Percentiles rank a stretch among this genome's conserved stretches.
Conservation (phyloP, 108 stramenopile species). For the Mediolabrus comicus region DNA sequence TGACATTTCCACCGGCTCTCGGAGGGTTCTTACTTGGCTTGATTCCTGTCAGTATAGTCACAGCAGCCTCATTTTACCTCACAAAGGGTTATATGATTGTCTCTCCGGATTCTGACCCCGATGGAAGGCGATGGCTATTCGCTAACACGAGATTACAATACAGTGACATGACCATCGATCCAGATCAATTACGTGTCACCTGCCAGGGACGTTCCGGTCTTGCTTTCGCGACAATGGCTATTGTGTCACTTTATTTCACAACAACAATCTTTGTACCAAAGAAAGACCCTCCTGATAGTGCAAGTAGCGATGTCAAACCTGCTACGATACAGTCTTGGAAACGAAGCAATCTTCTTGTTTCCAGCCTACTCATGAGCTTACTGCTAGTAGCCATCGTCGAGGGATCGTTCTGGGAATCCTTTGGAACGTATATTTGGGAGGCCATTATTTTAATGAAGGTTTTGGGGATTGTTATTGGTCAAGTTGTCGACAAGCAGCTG, state of each 20-base stretch:
- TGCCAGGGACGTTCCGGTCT: slow-evolving; percentile 74
- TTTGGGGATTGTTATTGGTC: slow-evolving; percentile 54
- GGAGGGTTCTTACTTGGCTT: slow-evolving; percentile 68
- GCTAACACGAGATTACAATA: slow-evolving; percentile 51
- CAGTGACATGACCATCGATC: slow-evolving; percentile 51
- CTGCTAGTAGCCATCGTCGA: slow-evolving; percentile 69
- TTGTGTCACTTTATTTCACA: slow-evolving; percentile 45
- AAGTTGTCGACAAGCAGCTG: slow-evolving; percentile 61
- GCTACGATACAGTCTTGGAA: slow-evolving; percentile 51
- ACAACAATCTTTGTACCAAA: slow-evolving; percentile 68
- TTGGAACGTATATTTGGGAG: slow-evolving; percentile 78
- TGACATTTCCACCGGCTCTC: slow-evolving; percentile 64
- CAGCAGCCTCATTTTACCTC: slow-evolving; percentile 38
- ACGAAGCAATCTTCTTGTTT: slow-evolving; percentile 66
- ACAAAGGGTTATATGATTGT: slow-evolving; percentile 31
- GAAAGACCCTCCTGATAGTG: slow-evolving; percentile 36
- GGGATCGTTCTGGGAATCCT: slow-evolving; percentile 76
- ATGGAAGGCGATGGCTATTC: slow-evolving; percentile 28
- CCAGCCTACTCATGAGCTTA: slow-evolving; percentile 62
- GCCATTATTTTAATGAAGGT: slow-evolving; percentile 72
- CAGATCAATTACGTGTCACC: slow-evolving; percentile 38
- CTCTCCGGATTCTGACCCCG: slow-evolving; percentile 14
- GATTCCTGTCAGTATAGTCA: slow-evolving; percentile 61
- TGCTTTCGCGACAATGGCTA: slow-evolving; percentile 62
- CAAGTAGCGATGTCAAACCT: slow-evolving; percentile 36